Evolutionary conservation across 305 asterid species (phyloP).

Genomic region (Solanum aculeatissimum): DNA sequence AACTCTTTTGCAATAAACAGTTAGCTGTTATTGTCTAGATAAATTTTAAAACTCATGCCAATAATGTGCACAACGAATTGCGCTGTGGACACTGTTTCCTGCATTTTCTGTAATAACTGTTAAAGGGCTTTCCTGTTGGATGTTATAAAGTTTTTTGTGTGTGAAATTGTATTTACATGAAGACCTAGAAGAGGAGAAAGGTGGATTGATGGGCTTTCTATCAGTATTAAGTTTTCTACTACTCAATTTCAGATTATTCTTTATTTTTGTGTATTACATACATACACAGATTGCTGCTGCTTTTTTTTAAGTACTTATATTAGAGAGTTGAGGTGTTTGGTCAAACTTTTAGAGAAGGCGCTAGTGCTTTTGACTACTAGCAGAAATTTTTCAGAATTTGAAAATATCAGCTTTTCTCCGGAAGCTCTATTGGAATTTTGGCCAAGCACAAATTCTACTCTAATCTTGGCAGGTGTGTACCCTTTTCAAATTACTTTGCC

Average conservation of each 20-base stretch:
- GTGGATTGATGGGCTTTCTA: not conserved
- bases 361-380: not conserved
- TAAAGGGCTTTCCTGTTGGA: not conserved
- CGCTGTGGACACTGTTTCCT: not conserved
- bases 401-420: not conserved
- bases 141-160: not conserved
- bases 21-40: not conserved
- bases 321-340: not conserved
- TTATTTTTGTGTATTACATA: not conserved
- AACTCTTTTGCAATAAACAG: not conserved
- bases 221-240: not conserved
- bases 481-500: not conserved
- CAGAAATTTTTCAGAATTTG: not conserved
- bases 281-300: not conserved
- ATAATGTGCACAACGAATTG: not conserved
- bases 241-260: not conserved
- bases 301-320: not conserved
- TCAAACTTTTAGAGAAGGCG: not conserved
- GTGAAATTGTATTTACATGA: not conserved
- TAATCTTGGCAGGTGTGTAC: not conserved
- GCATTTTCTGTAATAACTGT: not conserved
- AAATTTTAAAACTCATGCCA: not conserved
- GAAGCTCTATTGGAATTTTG: not conserved
- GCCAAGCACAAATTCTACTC: not conserved
- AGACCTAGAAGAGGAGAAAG: not conserved